Base-by-base conservation (phyloP, 1,284 basidiomycete species). In the Boletus semigastroideus region DNA sequence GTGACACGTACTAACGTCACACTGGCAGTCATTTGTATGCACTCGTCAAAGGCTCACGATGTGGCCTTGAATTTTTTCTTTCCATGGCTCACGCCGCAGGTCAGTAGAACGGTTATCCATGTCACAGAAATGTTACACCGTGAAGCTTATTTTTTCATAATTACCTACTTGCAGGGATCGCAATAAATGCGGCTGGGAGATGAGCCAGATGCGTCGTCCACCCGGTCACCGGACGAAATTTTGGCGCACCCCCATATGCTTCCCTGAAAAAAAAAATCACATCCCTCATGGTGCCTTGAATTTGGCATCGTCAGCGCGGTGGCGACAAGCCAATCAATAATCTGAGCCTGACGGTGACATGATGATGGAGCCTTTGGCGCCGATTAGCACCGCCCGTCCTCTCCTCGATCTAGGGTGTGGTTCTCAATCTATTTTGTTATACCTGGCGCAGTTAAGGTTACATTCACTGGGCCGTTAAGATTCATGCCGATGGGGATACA, bases 221-320 rank as follows among this genome's bases (percentile, higher is more conserved):
- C 17, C n/a, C 36, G 36, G 12, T 37, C 36, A 37, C 36, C 17
- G 36, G 36, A 5, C 10, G 11, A 13, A n/a, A 49, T 3, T 16
- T 41, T 36, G 48, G 20, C 11, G 12, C 42, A 19, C 43, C 27
- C 48, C 42, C 38, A 20, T 25, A 42, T 38, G 46, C 50, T 38
- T 45, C 28, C 22, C 16, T 33, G 45, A 41, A 14, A 11, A 41
- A 41, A 14, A 11, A 41, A 27, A 20, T 50, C 37, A 11, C 36
- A 36, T 44, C 13, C 41, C 61, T 48, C 46, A 7, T 14, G 52
- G 52, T 60, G 60, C 41, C 33, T 10, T n/a, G 8, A 48, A 25
- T 25, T 49, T 40, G 36, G 33, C 30, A 16, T n/a, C 54, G 30
- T 27, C 20, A 19, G 42, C 46, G 30, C 33, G n/a, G 37, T n/a